phyloP scores from a whole-genome alignment of 1,284 basidiomycete species.

The Ustilago hordei region DNA sequence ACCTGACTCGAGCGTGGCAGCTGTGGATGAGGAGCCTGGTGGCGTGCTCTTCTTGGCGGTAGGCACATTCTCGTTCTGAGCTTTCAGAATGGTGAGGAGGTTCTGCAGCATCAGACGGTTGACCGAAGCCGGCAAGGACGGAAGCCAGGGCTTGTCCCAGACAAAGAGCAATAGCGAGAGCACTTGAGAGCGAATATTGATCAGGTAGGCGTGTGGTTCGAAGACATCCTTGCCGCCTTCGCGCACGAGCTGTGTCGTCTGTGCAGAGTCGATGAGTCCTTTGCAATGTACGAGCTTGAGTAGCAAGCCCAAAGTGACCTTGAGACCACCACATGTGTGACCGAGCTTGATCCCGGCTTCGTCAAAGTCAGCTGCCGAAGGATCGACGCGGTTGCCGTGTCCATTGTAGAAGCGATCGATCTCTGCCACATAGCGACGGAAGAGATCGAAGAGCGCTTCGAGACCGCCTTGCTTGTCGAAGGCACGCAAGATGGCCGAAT shows the following conservation, averaged over 20 bases:
- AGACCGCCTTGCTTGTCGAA: slow-evolving; percentile 82
- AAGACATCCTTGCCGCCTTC: slow-evolving; percentile 72
- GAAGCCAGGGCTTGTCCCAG: slow-evolving; percentile 88
- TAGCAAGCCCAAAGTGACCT: slow-evolving; percentile 83
- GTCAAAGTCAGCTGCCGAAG: slow-evolving; percentile 26
- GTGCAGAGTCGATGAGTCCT: slow-evolving; percentile 84
- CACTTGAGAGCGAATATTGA: slow-evolving; percentile 80
- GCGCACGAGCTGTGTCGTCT: slow-evolving; percentile 77
- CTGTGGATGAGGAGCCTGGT: slow-evolving; percentile 10
- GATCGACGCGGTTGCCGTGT: slow-evolving; percentile 38
- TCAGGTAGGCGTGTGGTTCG: slow-evolving; percentile 85
- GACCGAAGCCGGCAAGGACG: slow-evolving; percentile 75
- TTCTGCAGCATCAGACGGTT: slow-evolving; percentile 79
- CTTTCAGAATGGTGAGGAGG: slow-evolving; percentile 83
- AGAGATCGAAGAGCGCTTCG: slow-evolving; percentile 77
- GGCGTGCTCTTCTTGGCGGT: slow-evolving; percentile 31
- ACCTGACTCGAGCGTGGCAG: slow-evolving; percentile 17
- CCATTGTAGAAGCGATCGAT: slow-evolving; percentile 76
- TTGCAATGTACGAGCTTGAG: slow-evolving; percentile 82
- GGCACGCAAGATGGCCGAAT: slow-evolving; percentile 82
- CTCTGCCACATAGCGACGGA: slow-evolving; percentile 74
- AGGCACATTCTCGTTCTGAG: slow-evolving; percentile 73
- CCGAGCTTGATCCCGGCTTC: slow-evolving; percentile 69
- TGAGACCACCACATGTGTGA: slow-evolving; percentile 83
- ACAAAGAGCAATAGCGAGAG: slow-evolving; percentile 78